Base-by-base conservation (phyloP, 2,329 filamentous ascomycete genomes). In the Penicillium hesseltinei region DNA sequence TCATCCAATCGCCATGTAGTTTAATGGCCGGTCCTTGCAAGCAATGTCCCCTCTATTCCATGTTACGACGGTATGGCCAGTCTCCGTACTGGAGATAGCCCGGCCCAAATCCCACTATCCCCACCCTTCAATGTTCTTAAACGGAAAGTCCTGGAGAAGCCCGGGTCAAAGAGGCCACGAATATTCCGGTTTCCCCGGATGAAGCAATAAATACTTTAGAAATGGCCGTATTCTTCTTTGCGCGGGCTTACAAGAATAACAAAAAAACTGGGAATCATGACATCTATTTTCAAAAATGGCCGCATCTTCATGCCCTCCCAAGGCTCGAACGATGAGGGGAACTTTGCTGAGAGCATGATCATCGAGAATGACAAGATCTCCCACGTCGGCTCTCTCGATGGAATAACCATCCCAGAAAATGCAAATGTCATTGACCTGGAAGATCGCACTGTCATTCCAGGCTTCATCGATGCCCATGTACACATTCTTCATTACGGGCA, bases 391-490 rank as follows among this genome's bases (percentile, higher is more conserved):
- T 33, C 58, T 9, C 64, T 71, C 3, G 56, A 75, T 19, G 64
- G 76, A 29, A 54, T 53, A 3, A 44, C 53, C 4, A 58, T 69
- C 8, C 55, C 58, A 7, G 48, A 61, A 1, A 69, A 70, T 23
- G 62, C 69, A 15, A 51, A 57, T 51, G 33, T 66, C 13, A 40
- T 68, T 54, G 74, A 81, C 57, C 64, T 81, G 5, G 47, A 72
- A 2, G 65, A 71, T 17, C 69, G 66, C 11, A 67, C 77, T 36
- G 70, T 81, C 1, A 62, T 79, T 3, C 79, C 80, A 0, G 75
- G 77, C 4, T 82, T 82, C 60, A 77, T 82, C 40, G 80, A 82
- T 61, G 77, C 74, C 7, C 80, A 82, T 53, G 78, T 80, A 66
- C 80, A 82, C 59, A 73, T 82, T 29, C 64, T 82, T 5, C 71